Conservation (phyloP, 495 filamentous ascomycete species). For the Halenospora varia region DNA sequence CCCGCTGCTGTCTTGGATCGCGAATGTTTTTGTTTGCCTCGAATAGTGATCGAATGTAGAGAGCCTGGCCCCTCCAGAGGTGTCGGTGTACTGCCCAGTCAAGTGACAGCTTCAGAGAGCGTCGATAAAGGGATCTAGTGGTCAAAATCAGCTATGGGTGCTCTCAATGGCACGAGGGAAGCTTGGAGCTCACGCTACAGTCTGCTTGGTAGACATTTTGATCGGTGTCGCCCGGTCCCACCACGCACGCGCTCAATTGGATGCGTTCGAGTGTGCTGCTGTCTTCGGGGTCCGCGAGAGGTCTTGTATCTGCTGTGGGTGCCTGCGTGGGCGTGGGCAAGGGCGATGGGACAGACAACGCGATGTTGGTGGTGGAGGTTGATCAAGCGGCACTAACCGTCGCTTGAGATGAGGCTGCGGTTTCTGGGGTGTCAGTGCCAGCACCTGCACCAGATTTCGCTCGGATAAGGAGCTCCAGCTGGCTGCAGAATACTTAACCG, state of each 20-base stretch:
- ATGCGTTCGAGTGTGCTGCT: too few relatives aligned
- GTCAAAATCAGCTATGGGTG: neutral
- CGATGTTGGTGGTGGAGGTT: too few relatives aligned
- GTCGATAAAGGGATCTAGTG: slow-evolving; percentile 83
- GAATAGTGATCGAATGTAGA: slow-evolving; percentile 94
- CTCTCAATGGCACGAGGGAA: neutral
- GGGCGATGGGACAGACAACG: too few relatives aligned
- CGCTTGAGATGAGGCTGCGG: too few relatives aligned
- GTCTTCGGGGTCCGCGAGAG: too few relatives aligned
- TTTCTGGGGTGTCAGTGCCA: too few relatives aligned
- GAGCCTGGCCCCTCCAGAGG: slow-evolving; percentile 89
- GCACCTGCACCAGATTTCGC: too few relatives aligned
- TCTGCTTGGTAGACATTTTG: slow-evolving; percentile 25
- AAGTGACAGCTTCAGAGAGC: slow-evolving; percentile 85
- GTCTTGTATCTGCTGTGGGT: too few relatives aligned
- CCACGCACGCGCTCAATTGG: too few relatives aligned
- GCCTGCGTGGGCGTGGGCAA: too few relatives aligned
- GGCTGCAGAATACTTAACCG: neutral
- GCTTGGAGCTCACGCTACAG: slow-evolving; percentile 17
- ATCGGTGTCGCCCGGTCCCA: neutral
- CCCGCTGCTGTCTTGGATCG: slow-evolving; percentile 85
- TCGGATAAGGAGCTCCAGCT: too few relatives aligned
- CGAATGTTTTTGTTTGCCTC: slow-evolving; percentile 85
- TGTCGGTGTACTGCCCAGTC: slow-evolving; percentile 91
- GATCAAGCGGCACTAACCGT: too few relatives aligned